phyloP scores from a whole-genome alignment of 2,329 filamentous ascomycete genomes.

The Didymella pomorum region DNA sequence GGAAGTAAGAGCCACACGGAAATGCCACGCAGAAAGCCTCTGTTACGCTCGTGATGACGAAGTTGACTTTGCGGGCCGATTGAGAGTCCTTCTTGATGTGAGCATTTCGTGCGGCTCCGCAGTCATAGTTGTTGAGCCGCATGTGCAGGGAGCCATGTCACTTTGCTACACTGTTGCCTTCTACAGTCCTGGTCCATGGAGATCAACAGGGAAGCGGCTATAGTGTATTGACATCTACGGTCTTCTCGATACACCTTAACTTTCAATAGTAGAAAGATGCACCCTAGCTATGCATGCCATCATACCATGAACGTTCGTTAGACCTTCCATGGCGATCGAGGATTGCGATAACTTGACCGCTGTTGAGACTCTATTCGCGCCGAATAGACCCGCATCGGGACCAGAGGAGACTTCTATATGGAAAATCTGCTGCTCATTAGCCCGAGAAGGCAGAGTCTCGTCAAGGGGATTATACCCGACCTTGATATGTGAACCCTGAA shows the following conservation, averaged over 20 bases:
- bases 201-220: not conserved
- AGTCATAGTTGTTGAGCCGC: not conserved
- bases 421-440: not conserved
- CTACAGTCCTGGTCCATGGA: not conserved
- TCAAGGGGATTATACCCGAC: not conserved
- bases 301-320: not conserved
- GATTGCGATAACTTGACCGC: not conserved
- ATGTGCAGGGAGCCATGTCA: not conserved
- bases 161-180: not conserved
- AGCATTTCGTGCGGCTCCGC: not conserved
- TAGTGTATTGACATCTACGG: not conserved
- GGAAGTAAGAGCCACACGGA: no score
- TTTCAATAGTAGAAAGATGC: no score
- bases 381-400: not conserved
- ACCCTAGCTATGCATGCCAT: not conserved
- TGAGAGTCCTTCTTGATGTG: not conserved
- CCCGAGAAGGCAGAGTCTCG: not conserved
- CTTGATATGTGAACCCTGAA: not conserved
- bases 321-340: not conserved
- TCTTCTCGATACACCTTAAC: not conserved
- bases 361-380: not conserved
- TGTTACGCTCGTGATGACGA: no score
- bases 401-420: not conserved
- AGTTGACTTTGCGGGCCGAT: not conserved
- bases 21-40: no score